Base-by-base conservation (phyloP, 495 filamentous ascomycete genomes). In the Neurospora tetrasperma region DNA sequence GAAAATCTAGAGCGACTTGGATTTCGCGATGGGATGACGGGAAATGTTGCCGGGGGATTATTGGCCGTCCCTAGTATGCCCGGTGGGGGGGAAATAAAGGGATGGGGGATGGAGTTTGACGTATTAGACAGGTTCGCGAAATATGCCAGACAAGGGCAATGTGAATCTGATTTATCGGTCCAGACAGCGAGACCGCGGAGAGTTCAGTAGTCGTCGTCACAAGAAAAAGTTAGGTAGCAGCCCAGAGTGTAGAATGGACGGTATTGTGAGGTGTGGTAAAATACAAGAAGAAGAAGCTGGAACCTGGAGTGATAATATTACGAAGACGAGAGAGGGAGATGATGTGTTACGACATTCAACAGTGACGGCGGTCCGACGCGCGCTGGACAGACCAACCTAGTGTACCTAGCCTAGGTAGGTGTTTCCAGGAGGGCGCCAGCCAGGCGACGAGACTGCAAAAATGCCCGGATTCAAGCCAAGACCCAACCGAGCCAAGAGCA, bases 21-120 rank as follows among this genome's bases (percentile, higher is more conserved):
- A 35, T 62, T 62, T 62, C 54, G 54, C 54, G 54, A 62, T 35
- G 54, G 54, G 54, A 62, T 35, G 54, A 62, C 54, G 27, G 54
- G 54, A 62, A 62, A 62, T 35, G 54, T 62, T 62, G 54, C 54
- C 54, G 54, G 54, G 54, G 27, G 54, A 62, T 62, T 31, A 62
- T 62, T 62, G 54, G 54, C 54, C 54, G 54, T 62, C 27, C 27
- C 48, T 59, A 59, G 48, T 31, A 59, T 59, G 48, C 11, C 31
- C 54, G 54, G 54, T 62, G 54, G 54, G 54, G 46, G 54, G 54
- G 54, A 62, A 62, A 62, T 62, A 62, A 62, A 62, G 54, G 54
- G 54, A 62, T 62, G 54, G 54, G 48, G 12, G 54, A 62, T 62
- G 54, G 54, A 62, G 54, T 62, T 62, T 8, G 16, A 62, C 54